A percentile compares a stretch with the other conserved stretches of the same genome.
These are phyloP conservation scores for Parathielavia hyrcaniae DNA, from an alignment of 495 filamentous ascomycete genomes.

Conservation along the genomic window DNA sequence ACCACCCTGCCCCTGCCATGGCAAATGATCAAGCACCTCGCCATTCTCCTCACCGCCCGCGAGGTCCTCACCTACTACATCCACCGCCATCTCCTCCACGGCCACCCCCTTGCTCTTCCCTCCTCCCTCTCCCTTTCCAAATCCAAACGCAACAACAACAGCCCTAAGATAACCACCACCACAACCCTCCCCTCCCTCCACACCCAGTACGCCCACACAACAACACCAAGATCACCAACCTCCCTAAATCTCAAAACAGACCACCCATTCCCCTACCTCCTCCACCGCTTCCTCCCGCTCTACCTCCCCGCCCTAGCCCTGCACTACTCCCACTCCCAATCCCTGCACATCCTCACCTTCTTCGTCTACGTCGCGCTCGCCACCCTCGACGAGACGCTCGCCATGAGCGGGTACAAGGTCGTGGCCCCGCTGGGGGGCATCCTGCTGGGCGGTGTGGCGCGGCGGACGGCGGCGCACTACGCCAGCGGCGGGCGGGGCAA, in stretches of 20 bases:
- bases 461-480: slow-evolving; percentile 63
- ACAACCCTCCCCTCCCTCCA: slow-evolving; percentile 45
- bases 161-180: not conserved
- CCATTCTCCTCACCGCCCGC: slow-evolving; percentile 49
- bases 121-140: slow-evolving; percentile 34
- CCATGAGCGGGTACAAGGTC: slow-evolving; percentile 69
- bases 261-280: slow-evolving; percentile 67
- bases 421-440: slow-evolving; percentile 74
- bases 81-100: slow-evolving; percentile 68
- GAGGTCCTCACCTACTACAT: slow-evolving; percentile 63
- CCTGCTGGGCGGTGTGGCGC: slow-evolving; percentile 66
- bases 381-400: slow-evolving; percentile 70
- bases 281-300: slow-evolving; percentile 63
- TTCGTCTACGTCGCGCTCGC: slow-evolving; percentile 60
- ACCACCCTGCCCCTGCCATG: slow-evolving; percentile 43
- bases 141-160: not conserved
- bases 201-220: slow-evolving; percentile 56
- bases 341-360: slow-evolving; percentile 81
- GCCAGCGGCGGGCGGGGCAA: slow-evolving; percentile 55
- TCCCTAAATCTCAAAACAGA: slow-evolving; percentile 60
- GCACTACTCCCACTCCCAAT: slow-evolving; percentile 42
- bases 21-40: slow-evolving; percentile 58
- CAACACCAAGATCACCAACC: slow-evolving; percentile 46
- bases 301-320: slow-evolving; percentile 55
- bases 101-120: slow-evolving; percentile 27